Evolutionary conservation across 345 rosid genomes (phyloP).

Genomic region (Gossypium ekmanianum): DNA sequence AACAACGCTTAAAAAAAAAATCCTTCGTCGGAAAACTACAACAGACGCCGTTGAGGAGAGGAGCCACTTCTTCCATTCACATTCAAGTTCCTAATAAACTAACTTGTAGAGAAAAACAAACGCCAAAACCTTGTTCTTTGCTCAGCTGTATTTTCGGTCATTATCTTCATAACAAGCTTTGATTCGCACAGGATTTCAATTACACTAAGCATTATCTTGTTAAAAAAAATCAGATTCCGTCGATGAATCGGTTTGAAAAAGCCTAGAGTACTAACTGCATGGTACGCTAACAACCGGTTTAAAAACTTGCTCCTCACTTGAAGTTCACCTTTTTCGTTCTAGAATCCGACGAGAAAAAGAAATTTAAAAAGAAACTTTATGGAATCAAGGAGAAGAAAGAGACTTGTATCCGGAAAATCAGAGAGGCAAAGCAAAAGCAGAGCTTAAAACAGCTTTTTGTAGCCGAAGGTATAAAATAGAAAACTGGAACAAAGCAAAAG

Average conservation of each 20-base stretch:
- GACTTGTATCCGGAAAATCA: conserved; percentile 76
- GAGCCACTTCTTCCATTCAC: conserved; percentile 5
- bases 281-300: background rate
- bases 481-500: conserved; percentile 35
- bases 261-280: background rate
- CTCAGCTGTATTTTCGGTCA: background rate
- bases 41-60: background rate
- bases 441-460: conserved; percentile 44
- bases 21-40: background rate
- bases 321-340: conserved; percentile 3
- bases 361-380: background rate
- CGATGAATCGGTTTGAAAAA: background rate
- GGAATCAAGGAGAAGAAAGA: conserved; percentile 41
- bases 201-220: background rate
- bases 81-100: background rate
- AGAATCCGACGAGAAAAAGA: background rate
- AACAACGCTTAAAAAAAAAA: background rate
- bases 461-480: conserved; percentile 48
- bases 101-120: background rate
- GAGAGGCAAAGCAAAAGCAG: conserved; percentile 46
- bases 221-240: background rate
- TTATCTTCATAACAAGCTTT: background rate
- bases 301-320: background rate
- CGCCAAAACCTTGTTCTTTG: background rate
- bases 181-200: background rate